Base-by-base conservation (phyloP, 768 basidiomycete species). In the Boletus fagicola region DNA sequence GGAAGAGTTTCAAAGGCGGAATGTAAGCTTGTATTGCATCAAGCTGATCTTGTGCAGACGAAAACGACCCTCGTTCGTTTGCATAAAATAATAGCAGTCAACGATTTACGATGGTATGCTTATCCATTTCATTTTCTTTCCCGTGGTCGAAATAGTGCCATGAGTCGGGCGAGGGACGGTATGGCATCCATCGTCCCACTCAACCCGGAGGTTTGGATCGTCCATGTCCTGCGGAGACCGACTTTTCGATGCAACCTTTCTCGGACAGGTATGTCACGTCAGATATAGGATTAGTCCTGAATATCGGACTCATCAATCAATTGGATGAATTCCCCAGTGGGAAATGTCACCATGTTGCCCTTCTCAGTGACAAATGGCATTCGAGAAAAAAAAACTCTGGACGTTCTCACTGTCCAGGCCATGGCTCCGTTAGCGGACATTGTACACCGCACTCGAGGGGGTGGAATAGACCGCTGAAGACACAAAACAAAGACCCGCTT, bases 1-100 rank as follows among this genome's bases (percentile, higher is more conserved):
- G 16, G 8, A 24, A 9, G 4, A 4, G 36, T 36, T 10, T 16
- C 6, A 31, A 26, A 48, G 39, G 42, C 35, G 50, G 50, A 15
- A 81, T 87, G 60, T 70, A 92, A 2, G 4, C 90, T 30, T 35
- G 15, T 36, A 15, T 36, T 36, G 35, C 15, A 13, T 36, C 15
- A 15, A 36, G 15, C 35, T 36, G 35, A 36, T 36, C 35, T 15
- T 36, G 35, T 6, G 12, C 12, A 18, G 38, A 38, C 38, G 18
- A n/a, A 39, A 11, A 10, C 18, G 35, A 36, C 35, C 2, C 35
- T 36, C 6, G 15, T 16, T 16, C 13, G 35, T 36, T 36, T 5
- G 35, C 35, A 30, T 30, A 2, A 26, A 26, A 26, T 26, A 26
- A 26, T 26, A 4, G 4, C 26, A 26, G 26, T 26, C 26, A 4